These are phyloP conservation scores for Cyclanthera cordifolia DNA, from an alignment of 306 rosid genomes.

Conservation along the genomic window DNA sequence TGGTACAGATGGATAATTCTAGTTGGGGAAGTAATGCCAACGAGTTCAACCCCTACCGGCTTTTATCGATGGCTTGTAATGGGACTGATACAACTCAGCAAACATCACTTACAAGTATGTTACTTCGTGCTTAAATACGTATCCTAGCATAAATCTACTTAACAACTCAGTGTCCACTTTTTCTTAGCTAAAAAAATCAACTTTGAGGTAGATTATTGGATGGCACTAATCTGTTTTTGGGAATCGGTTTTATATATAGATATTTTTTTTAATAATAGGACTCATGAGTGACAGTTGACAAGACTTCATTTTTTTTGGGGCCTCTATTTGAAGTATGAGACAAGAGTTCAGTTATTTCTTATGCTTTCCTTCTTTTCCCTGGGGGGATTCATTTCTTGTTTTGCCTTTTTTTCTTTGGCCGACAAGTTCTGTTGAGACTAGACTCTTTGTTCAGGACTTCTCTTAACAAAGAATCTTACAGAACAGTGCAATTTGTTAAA, in stretches of 20 bases:
- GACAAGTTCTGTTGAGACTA: neutral
- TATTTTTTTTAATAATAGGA: neutral
- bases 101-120: constrained; percentile 23
- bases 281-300: neutral
- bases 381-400: neutral
- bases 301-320: constrained; percentile 1
- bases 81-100: constrained; percentile 25
- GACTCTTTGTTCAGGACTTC: neutral
- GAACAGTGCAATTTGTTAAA: neutral
- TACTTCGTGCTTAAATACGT: constrained; percentile 3
- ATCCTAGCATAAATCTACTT: neutral
- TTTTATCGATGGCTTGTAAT: constrained; percentile 33
- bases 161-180: neutral
- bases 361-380: neutral
- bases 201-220: neutral
- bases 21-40: constrained; percentile 64
- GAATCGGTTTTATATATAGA: neutral
- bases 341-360: neutral
- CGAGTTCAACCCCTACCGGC: constrained; percentile 62
- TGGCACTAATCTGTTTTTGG: neutral
- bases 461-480: neutral
- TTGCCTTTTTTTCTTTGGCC: neutral
- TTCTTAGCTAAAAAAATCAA: neutral
- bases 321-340: neutral
- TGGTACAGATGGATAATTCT: constrained; percentile 54